Percentiles rank a stretch among this genome's conserved stretches.
phyloP scores from a whole-genome alignment of 768 basidiomycete genomes.

The Boletus reticuloceps region DNA sequence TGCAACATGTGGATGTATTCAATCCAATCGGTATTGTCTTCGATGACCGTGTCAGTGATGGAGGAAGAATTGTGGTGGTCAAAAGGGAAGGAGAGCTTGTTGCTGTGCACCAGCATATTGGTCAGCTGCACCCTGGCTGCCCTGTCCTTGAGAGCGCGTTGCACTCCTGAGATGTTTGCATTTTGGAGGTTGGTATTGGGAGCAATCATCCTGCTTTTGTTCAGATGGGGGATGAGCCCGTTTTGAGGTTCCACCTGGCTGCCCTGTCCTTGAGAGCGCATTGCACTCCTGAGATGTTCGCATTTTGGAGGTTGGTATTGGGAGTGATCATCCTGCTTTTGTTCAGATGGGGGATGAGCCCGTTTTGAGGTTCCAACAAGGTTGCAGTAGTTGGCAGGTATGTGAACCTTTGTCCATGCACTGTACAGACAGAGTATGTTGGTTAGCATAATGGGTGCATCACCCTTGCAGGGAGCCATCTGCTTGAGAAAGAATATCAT shows the following conservation, averaged over 20 bases:
- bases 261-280: background rate
- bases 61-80: background rate
- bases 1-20: background rate
- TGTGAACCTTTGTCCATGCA: background rate
- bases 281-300: background rate
- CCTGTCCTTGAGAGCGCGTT: background rate
- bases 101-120: background rate
- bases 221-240: background rate
- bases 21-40: conserved; percentile 1
- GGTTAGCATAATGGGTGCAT: accelerated
- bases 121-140: background rate
- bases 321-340: background rate
- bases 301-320: background rate
- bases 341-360: background rate
- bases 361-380: background rate
- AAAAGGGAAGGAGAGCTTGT: background rate
- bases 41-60: background rate
- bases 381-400: background rate
- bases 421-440: background rate
- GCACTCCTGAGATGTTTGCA: background rate
- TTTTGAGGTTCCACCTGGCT: background rate
- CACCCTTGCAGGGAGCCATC: background rate
- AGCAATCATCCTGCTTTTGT: background rate
- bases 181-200: background rate
- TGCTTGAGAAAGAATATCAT: background rate